Base-by-base conservation (phyloP, 768 basidiomycete species). In the Mrakia frigida region DNA sequence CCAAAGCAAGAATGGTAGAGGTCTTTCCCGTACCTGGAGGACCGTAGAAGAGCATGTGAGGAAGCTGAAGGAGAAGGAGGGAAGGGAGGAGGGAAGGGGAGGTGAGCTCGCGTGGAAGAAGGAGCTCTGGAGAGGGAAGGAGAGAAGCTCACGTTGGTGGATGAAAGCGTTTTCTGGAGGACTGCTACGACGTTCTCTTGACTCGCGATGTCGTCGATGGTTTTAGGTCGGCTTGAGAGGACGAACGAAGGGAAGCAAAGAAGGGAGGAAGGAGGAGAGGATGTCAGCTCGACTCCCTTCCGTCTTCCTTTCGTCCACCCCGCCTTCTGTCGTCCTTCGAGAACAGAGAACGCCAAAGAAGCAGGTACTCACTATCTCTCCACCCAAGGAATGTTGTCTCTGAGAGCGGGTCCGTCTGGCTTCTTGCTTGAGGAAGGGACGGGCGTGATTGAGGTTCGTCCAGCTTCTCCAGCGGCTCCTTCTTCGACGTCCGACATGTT, bases 21-120 rank as follows among this genome's bases (percentile, higher is more conserved):
- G 97, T 99, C 84, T 99, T 99, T 59, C 97, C 97, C 18, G 96
- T 98, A 43, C 97, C 97, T 23, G 97, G 97, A 41, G 97, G 97
- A 1, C 97, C 97, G 80, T 99, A 99, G 86, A 99, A 99, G 67
- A 99, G 86, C 95, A 98, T 98, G 82, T 99, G 97, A 7, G 97
- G 96, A 71, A 99, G 87, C 97, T 99, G 82, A 14, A 52, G 13
- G 61, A 10, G 31, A 43, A 11, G 3, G 35, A 39, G 13, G 56
- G 56, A 16, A 5, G 50, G 21, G 33, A 25, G 52, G 59, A 28
- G 31, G 35, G 41, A 28, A 68, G 3, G 28, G 52, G n/a, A 50
- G 59, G 75, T 75, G 71, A 74, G 53, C 60, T 52, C 35, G 61
- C 14, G 65, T 56, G 14, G 31, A 21, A 61, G 53, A 65, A 60